Conservation (phyloP, 1,139 yeast species). For the Taphrina pruni region DNA sequence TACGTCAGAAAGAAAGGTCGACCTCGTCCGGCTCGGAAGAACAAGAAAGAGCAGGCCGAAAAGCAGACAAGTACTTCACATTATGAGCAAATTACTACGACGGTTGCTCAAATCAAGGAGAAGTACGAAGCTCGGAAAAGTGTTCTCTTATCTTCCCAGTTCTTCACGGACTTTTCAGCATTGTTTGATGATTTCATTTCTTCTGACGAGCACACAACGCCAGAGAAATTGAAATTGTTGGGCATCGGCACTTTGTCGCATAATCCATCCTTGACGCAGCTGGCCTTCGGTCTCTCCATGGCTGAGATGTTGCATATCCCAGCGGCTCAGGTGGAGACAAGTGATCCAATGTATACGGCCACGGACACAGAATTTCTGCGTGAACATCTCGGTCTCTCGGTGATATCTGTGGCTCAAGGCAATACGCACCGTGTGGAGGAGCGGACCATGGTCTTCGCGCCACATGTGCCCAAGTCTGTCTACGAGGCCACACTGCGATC, state of each 20-base stretch:
- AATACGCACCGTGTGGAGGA: conserved; percentile 4
- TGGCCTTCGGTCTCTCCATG: conserved; percentile 24
- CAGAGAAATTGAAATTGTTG: conserved; percentile 9
- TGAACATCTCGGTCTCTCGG: conserved; percentile 5
- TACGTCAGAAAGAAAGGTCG: conserved; percentile 22
- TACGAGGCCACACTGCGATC: conserved; percentile 28
- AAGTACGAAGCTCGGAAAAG: neutral
- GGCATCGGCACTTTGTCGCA: conserved; percentile 40
- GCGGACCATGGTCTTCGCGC: conserved; percentile 18
- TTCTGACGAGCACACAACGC: neutral
- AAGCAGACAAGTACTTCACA: neutral
- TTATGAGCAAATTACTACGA: neutral
- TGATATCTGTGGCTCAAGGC: conserved; percentile 17
- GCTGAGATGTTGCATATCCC: conserved; percentile 16
- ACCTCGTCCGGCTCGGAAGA: neutral
- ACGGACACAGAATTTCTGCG: conserved; percentile 15
- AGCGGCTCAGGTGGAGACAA: conserved; percentile 6
- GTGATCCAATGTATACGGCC: conserved; percentile 38
- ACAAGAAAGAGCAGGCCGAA: neutral
- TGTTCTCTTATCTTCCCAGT: conserved; percentile 13
- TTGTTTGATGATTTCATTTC: neutral
- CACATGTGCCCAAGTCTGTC: conserved; percentile 39
- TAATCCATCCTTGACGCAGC: conserved; percentile 33
- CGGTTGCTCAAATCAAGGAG: conserved; percentile 6
- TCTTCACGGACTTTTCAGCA: conserved; percentile 23